Base-by-base conservation (phyloP, 225 moss, liverwort and hornwort genomes). In the Neckera pumila region DNA sequence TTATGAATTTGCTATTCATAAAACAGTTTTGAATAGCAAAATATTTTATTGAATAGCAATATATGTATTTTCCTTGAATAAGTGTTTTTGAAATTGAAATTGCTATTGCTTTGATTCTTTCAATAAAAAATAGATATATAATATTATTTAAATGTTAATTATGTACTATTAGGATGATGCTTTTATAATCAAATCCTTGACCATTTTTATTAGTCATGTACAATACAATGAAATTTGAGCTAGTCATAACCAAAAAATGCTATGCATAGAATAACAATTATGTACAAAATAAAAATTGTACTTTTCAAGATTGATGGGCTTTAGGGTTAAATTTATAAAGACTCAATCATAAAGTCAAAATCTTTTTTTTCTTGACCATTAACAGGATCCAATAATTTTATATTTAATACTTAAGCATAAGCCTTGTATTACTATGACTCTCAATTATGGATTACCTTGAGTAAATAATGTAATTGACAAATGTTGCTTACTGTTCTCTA, bases 401-500 rank as follows among this genome's bases (percentile, higher is more conserved):
- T 28, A 45, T 43, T 73, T 11, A 45, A 4, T 73, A 3, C 2
- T 30, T 45, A 74, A 74, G 4, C 2, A 47, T 47, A 17, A 11
- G 4, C 4, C 4, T 4, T 18, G 0, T 31, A 74, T 7, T 19
- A 19, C 18, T 74, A 11, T 1, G 1, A 12, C 12, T 47, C 19
- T 47, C 49, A 75, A 49, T 19, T 2, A 20, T 75, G 2, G 12
- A 0, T 53, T 31, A 7, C 2, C 1, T 49, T 19, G 2, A 1
- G 0, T 3, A 0, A 11, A 12, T 5, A 74, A 31, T 74, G 4
- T 74, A 74, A 7, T 19, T 47, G 7, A 47, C 18, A 47, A 45
- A 28, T 45, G 2, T 28, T 73, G 6, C 2, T 45, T 18, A 18
- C 4, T 0, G 0, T 0, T 74, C 2, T 73, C 6, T 45, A 45